Percentiles rank a stretch among this genome's conserved stretches.
These are phyloP conservation scores for Isatis lusitanica DNA, from an alignment of 441 rosid species.

Conservation along the genomic window DNA sequence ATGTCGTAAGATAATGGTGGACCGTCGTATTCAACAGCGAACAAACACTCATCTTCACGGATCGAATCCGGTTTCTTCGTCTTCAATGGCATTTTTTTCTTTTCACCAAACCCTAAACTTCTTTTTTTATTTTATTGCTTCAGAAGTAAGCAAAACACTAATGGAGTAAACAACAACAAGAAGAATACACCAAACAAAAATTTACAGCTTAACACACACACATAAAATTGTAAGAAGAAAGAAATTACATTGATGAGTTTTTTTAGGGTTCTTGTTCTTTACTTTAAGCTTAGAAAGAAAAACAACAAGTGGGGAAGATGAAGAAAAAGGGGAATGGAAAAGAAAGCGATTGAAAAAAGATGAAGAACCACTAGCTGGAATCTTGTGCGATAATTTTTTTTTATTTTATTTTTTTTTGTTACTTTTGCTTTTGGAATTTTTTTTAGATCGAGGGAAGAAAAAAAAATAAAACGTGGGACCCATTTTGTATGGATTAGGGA, in stretches of 20 bases:
- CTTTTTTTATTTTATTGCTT: background rate
- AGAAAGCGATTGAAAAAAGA: conserved; percentile 31
- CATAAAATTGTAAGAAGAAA: conserved; percentile 2
- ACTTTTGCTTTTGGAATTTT: conserved; percentile 23
- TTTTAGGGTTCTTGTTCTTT: conserved; percentile 20
- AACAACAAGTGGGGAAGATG: conserved; percentile 14
- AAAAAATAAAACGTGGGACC: conserved; percentile 20
- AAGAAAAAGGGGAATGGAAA: background rate
- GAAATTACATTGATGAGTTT: background rate
- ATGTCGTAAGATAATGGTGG: conserved; percentile 78
- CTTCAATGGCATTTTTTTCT: conserved; percentile 39
- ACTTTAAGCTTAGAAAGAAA: background rate
- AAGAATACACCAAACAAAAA: background rate
- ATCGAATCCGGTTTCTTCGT: conserved; percentile 13
- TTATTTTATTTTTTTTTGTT: background rate
- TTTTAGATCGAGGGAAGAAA: background rate
- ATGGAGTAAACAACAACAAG: background rate
- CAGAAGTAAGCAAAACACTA: conserved; percentile 13
- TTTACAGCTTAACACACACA: background rate
- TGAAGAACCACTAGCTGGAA: conserved; percentile 38
- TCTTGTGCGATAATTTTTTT: conserved; percentile 29
- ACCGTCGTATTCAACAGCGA: conserved; percentile 82
- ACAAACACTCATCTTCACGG: conserved; percentile 58
- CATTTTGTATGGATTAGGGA: conserved; percentile 4
- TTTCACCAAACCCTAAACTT: conserved; percentile 31